Evolutionary conservation across 495 filamentous ascomycete genomes (phyloP).

Genomic region (Aspergillus ostianus): DNA sequence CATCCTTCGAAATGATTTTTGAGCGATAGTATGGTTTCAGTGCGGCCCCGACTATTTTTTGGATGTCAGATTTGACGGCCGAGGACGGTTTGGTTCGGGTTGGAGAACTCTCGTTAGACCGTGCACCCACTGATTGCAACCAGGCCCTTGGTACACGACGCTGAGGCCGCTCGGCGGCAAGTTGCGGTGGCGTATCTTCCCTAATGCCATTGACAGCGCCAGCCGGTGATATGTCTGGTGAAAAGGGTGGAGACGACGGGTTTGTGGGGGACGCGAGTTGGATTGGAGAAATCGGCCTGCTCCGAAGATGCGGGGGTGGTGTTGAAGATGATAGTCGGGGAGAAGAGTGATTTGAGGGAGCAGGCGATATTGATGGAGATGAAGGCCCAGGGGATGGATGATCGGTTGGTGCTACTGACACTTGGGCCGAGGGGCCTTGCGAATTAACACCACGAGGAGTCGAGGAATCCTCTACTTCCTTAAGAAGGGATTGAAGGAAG

Average conservation of each 20-base stretch:
- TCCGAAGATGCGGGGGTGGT: slow-evolving; percentile 63
- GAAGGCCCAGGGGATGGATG: slow-evolving; percentile 56
- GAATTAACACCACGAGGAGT: slow-evolving; percentile 52
- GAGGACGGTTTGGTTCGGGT: slow-evolving; percentile 57
- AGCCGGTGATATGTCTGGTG: slow-evolving; percentile 44
- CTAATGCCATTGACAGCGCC: slow-evolving; percentile 21
- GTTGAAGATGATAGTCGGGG: slow-evolving; percentile 69
- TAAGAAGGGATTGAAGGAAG: slow-evolving; percentile 80
- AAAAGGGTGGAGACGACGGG: slow-evolving; percentile 60
- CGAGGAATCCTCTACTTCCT: slow-evolving; percentile 77
- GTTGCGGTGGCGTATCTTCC: slow-evolving; percentile 17
- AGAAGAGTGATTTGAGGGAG: slow-evolving; percentile 63
- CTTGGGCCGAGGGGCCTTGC: slow-evolving; percentile 42
- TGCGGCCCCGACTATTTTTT: slow-evolving; percentile 72
- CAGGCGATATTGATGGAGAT: slow-evolving; percentile 72
- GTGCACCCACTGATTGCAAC: slow-evolving; percentile 24
- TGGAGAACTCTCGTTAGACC: slow-evolving; percentile 57
- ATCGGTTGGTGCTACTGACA: slow-evolving; percentile 43
- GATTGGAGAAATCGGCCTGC: slow-evolving; percentile 64
- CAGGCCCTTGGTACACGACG: slow-evolving; percentile 38
- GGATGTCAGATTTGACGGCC: slow-evolving; percentile 76
- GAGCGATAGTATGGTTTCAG: slow-evolving; percentile 73
- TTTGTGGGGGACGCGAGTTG: slow-evolving; percentile 64
- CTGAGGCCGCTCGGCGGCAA: slow-evolving; percentile 17
- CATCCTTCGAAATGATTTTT: slow-evolving; percentile 69